Evolutionary conservation across 106 monocot genomes (phyloP), one percentile per base, ranked within the genome.

Genomic region (Xerophyta viscosa): DNA sequence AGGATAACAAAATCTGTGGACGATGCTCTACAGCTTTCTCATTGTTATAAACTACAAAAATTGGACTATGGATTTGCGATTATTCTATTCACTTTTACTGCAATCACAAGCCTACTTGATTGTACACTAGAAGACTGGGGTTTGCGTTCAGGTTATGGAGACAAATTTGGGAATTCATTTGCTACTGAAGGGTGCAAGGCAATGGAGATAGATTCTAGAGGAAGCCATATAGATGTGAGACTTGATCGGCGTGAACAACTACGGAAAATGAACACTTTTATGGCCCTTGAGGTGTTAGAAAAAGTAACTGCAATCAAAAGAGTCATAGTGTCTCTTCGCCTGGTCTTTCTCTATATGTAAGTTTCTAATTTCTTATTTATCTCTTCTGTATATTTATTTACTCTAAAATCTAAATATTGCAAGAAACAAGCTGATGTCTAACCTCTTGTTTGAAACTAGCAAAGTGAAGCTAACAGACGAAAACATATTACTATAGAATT

Each of bases 1-100:
- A 94, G 94, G 67, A 72, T 94, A 70, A 63, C 62, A 39, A 81
- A 88, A 60, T 78, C 71, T 45, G 72, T 94, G 50, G 80, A 81
- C 56, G 65, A 74, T 56, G 77, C 77, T 59, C 50, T 94, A 46
- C 81, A 75, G 46, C 71, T 94, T 72, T 81, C 84, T 26, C 21
- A 50, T 54, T 64, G 31, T 6, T 84, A 67, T 78, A 81, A 72
- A 17, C 41, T 84, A 30, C 62, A 70, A 20, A 55, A 67, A 50
- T 50, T 70, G 28, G 84, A 88, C 27, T 48, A 70, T 42, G 88
- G 94, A 22, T 75, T 64, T 56, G 69, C 62, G 0, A 43, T 88
- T 18, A 67, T 84, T 55, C 76, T 88, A 28, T 84, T 88, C 57
- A 9, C 72, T 25, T 78, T 84, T 29, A 65, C 30, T 41, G 57